Percentiles rank a stretch among this genome's conserved stretches.
phyloP scores from a whole-genome alignment of 140 eudicot species.

The Anethum foeniculum region DNA sequence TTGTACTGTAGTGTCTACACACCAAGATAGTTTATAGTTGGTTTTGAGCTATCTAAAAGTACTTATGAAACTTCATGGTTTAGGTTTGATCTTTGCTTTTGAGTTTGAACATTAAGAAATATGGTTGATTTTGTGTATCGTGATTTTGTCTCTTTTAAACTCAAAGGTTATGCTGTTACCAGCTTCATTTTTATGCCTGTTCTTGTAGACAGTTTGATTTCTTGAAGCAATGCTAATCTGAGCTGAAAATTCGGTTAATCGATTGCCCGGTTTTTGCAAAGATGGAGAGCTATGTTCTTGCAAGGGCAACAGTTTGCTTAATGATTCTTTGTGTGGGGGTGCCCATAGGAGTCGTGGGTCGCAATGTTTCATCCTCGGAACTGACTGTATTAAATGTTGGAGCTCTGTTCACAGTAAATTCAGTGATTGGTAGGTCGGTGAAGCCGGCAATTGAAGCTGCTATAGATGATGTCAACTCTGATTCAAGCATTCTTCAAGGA shows the following conservation, averaged over 20 bases:
- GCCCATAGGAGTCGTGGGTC: conserved; percentile 26
- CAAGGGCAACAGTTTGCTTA: conserved; percentile 19
- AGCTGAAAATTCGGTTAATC: conserved; percentile 13
- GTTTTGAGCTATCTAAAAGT: not conserved
- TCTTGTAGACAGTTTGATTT: conserved; percentile 5
- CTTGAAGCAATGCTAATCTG: conserved; percentile 2
- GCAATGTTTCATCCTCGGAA: conserved; percentile 30
- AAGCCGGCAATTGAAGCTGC: conserved; percentile 76
- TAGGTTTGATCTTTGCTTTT: not conserved
- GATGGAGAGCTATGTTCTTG: conserved; percentile 14
- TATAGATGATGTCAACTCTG: conserved; percentile 63
- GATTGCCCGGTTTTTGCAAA: conserved; percentile 4
- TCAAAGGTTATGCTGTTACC: not conserved
- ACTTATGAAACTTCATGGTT: not conserved
- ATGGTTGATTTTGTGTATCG: not conserved
- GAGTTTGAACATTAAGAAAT: not conserved
- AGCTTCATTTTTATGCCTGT: not conserved
- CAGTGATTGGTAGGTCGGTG: conserved; percentile 75
- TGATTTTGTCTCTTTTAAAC: not conserved
- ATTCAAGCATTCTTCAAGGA: conserved; percentile 47
- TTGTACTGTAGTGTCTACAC: not conserved
- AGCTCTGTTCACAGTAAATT: conserved; percentile 66
- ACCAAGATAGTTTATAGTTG: not conserved
- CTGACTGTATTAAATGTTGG: conserved; percentile 63
- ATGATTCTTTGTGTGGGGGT: conserved; percentile 28